Evolutionary conservation across 495 filamentous ascomycete species (phyloP).

Genomic region (Achaetomiella virescens): DNA sequence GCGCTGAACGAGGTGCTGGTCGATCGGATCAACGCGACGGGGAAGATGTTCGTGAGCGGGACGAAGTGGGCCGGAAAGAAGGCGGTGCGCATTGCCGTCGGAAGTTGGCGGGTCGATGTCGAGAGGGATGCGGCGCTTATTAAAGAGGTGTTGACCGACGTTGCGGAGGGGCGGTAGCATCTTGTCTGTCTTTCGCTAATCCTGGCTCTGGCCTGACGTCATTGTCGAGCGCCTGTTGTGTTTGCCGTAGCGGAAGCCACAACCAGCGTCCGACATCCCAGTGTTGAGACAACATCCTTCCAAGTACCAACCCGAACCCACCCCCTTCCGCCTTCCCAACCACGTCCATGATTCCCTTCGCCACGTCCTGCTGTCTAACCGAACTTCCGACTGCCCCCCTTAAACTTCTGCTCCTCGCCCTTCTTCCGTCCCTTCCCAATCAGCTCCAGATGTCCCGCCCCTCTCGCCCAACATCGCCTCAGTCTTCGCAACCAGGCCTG

Average conservation of each 20-base stretch:
- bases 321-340: background rate
- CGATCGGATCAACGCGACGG: constrained; percentile 63
- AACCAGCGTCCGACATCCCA: background rate
- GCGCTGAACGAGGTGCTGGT: constrained; percentile 59
- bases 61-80: constrained; percentile 67
- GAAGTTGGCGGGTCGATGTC: constrained; percentile 68
- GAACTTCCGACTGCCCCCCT: constrained; percentile 46
- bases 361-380: no score
- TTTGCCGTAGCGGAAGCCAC: background rate
- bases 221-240: background rate
- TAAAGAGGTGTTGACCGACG: constrained; percentile 38
- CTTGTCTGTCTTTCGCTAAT: no score
- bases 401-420: constrained; percentile 22
- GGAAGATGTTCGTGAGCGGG: constrained; percentile 76
- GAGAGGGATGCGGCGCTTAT: constrained; percentile 51
- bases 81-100: constrained; percentile 74
- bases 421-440: constrained; percentile 44
- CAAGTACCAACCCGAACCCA: background rate
- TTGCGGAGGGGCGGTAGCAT: constrained; percentile 15
- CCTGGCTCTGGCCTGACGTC: no score
- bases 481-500: constrained; percentile 38
- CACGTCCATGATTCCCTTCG: no score
- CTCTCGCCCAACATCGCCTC: constrained; percentile 43
- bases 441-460: constrained; percentile 44
- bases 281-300: background rate